Conservation (phyloP, 495 filamentous ascomycete species). For the Aspergillus homomorphus region DNA sequence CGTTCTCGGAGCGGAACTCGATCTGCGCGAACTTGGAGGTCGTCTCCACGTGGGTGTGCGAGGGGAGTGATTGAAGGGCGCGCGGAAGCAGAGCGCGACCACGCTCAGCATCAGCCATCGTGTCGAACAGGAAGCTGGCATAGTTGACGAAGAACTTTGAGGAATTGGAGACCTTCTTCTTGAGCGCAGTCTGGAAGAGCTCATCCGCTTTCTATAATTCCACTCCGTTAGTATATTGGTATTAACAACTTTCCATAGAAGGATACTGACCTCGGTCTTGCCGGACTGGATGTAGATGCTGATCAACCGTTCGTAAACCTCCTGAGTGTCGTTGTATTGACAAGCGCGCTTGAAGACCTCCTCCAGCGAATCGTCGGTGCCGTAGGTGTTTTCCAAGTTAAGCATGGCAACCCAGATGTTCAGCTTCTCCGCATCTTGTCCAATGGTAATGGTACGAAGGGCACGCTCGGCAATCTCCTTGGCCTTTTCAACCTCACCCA, state of each 20-base stretch:
- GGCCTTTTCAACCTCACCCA: constrained; percentile 81
- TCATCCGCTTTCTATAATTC: constrained; percentile 74
- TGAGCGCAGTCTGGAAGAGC: constrained; percentile 79
- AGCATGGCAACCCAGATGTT: constrained; percentile 93
- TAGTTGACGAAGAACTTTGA: constrained; percentile 90
- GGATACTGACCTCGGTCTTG: constrained; percentile 59
- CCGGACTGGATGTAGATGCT: constrained; percentile 93
- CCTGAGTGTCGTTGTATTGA: constrained; percentile 86
- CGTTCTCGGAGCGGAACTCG: constrained; percentile 81
- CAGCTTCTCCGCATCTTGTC: constrained; percentile 83
- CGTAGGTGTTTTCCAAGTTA: constrained; percentile 90
- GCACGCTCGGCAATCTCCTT: constrained; percentile 87
- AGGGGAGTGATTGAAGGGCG: constrained; percentile 77
- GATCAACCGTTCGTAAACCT: constrained; percentile 83
- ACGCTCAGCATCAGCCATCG: constrained; percentile 60
- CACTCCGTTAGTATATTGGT: constrained; percentile 31
- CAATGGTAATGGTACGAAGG: constrained; percentile 80
- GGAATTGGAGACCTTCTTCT: constrained; percentile 78
- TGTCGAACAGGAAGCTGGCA: constrained; percentile 83
- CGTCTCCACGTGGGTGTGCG: constrained; percentile 67
- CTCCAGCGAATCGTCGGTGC: constrained; percentile 78
- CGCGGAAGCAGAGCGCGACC: constrained; percentile 80
- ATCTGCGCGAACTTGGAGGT: constrained; percentile 85
- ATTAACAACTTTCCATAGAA: background rate
- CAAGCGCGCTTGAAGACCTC: constrained; percentile 90